These are phyloP conservation scores for Cyberlindnera xishuangbannaensis DNA, from an alignment of 805 yeast genomes.

Conservation along the genomic window DNA sequence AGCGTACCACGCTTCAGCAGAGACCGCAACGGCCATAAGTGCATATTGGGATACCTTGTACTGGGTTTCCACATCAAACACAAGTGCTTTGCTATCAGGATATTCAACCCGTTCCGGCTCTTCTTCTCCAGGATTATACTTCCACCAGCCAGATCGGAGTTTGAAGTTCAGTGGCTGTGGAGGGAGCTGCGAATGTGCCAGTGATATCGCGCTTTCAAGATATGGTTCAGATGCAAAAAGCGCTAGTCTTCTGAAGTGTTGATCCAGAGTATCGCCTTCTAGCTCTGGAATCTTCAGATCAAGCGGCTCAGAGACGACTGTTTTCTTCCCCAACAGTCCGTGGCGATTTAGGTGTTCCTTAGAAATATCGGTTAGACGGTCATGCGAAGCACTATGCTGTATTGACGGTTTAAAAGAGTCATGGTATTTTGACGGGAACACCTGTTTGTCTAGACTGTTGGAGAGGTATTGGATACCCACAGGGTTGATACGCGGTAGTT, in stretches of 20 bases:
- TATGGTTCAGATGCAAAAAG: slow-evolving; percentile 54
- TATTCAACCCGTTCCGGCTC: slow-evolving; percentile 51
- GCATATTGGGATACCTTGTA: slow-evolving; percentile 73
- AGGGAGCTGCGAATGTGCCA: slow-evolving; percentile 35
- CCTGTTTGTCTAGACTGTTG: slow-evolving; percentile 46
- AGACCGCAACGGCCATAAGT: slow-evolving; percentile 73
- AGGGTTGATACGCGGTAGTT: slow-evolving; percentile 57
- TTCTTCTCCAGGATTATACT: slow-evolving; percentile 51
- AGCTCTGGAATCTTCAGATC: slow-evolving; percentile 57
- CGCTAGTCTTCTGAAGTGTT: slow-evolving; percentile 79
- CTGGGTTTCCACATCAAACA: slow-evolving; percentile 86
- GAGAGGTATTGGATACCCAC: slow-evolving; percentile 81
- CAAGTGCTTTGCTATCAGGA: slow-evolving; percentile 68
- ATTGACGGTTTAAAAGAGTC: not conserved
- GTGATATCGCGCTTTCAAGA: slow-evolving; percentile 40
- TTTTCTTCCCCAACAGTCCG: slow-evolving; percentile 69
- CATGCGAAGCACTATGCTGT: too few species aligned
- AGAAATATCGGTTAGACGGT: slow-evolving; percentile 46
- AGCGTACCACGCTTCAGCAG: slow-evolving; percentile 79
- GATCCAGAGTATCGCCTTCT: slow-evolving; percentile 71
- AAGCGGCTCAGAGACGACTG: slow-evolving; percentile 57
- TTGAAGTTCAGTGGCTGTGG: slow-evolving; percentile 47
- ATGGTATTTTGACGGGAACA: slow-evolving; percentile 43
- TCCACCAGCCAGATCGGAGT: slow-evolving; percentile 71
- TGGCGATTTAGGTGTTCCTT: slow-evolving; percentile 53